These are phyloP conservation scores for Ascochyta lentis DNA, from an alignment of 2,329 filamentous ascomycete species.

Conservation along the genomic window DNA sequence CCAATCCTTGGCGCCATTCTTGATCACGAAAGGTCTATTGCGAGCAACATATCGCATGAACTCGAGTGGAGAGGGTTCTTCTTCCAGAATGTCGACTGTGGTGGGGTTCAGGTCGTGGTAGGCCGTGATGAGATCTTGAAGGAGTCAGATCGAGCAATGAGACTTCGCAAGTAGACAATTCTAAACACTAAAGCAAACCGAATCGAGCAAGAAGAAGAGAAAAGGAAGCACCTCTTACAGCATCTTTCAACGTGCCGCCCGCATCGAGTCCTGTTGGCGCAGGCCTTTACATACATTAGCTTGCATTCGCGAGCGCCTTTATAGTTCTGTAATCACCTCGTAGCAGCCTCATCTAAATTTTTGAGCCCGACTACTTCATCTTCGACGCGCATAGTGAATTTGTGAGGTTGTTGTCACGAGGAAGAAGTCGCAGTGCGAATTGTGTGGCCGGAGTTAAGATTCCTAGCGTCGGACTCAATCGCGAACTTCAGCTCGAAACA, in stretches of 20 bases:
- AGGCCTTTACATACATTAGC: conserved; percentile 24
- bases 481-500: conserved; percentile 1
- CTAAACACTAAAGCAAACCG: neutral
- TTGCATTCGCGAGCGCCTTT: neutral
- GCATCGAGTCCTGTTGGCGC: conserved; percentile 40
- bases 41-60: conserved; percentile 79
- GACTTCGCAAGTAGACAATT: neutral
- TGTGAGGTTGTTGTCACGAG: neutral
- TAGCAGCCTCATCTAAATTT: conserved; percentile 17
- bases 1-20: conserved; percentile 69
- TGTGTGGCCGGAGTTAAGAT: conserved; percentile 22
- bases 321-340: conserved; percentile 21
- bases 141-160: neutral
- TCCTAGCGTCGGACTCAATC: conserved; percentile 25
- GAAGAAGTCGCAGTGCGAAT: neutral
- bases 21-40: conserved; percentile 77
- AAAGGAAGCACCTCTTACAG: conserved; percentile 47
- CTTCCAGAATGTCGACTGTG: conserved; percentile 65
- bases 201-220: neutral
- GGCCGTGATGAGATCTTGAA: conserved; percentile 63
- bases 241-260: conserved; percentile 34
- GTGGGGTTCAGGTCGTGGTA: conserved; percentile 75
- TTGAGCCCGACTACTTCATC: conserved; percentile 32
- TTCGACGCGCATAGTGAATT: conserved; percentile 20
- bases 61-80: conserved; percentile 75